Base-by-base conservation (phyloP, 805 yeast genomes). In the Zygotorulaspora danielsina region DNA sequence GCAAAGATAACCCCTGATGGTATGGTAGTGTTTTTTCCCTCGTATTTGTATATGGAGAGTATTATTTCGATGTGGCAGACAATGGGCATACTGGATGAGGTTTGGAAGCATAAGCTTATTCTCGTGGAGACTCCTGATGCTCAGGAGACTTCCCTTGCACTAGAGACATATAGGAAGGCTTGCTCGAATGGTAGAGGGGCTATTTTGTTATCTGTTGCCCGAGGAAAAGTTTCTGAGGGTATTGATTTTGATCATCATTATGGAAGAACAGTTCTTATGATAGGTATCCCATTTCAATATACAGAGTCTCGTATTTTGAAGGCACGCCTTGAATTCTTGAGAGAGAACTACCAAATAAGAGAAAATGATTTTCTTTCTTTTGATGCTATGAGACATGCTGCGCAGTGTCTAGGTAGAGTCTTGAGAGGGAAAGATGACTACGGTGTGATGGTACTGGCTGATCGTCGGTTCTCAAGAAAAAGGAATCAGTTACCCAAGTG, bases 311-410 rank as follows among this genome's bases (percentile, higher is more conserved):
- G 97, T 56, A 93, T 93, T 48, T 70, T 93, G 54, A 93, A 93
- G 53, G 98, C 99, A 0, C 75, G 99, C 36, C 69, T 93, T 32
- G 98, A 93, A 64, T 93, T 93, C 55, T 64, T 93, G 60, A 72
- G 97, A 49, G 97, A 93, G 58, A 89, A 88, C 54, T 90, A 78
- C 60, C 94, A 88, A 54, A 90, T 93, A 40, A 75, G 87, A 48
- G 98, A 93, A 55, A 88, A 86, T 57, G 98, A 93, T 55, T 93
- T 93, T 59, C 61, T 93, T 26, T 89, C 97, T 8, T 93, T 93
- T 71, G 99, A 93, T 65, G 99, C 99, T 10, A 93, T 93, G 98
- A 78, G 99, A 58, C 99, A 93, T 66, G 99, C 97, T 3, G 97
- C 99, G 0, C 99, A 93, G 63, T 93, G 99, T 65, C 66, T 93